phyloP scores from a whole-genome alignment of 2,329 filamentous ascomycete species.

The Fusarium newnesense region DNA sequence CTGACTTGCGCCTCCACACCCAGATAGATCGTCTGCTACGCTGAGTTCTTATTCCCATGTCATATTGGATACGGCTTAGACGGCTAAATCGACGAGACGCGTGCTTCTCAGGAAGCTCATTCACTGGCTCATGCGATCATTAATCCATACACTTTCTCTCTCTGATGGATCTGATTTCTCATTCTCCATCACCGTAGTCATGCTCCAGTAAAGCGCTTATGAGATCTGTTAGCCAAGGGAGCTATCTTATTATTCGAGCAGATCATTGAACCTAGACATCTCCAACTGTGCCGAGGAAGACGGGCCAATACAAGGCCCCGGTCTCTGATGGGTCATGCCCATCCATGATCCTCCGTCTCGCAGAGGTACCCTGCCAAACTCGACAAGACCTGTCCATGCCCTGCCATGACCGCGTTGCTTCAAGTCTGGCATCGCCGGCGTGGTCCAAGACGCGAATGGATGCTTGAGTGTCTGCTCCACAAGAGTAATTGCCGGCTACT shows the following conservation, averaged over 20 bases:
- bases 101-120: conserved; percentile 18
- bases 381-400: conserved; percentile 27
- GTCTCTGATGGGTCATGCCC: conserved; percentile 32
- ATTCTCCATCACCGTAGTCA: conserved; percentile 11
- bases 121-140: conserved; percentile 25
- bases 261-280: conserved; percentile 31
- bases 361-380: conserved; percentile 36
- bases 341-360: conserved; percentile 32
- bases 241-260: conserved; percentile 3
- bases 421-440: conserved; percentile 35
- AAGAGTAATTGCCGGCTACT: conserved; percentile 36
- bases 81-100: conserved; percentile 28
- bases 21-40: conserved; percentile 33
- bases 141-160: conserved; percentile 3
- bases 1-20: conserved; percentile 45
- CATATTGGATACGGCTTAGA: conserved; percentile 20
- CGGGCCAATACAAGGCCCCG: conserved; percentile 31
- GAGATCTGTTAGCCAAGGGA: background rate
- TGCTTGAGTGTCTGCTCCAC: conserved; percentile 32
- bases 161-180: conserved; percentile 18
- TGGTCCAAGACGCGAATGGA: conserved; percentile 19
- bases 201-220: conserved; percentile 12
- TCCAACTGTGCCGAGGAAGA: conserved; percentile 9
- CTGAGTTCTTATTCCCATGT: conserved; percentile 28
- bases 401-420: conserved; percentile 34